Conservation (phyloP, 2,329 filamentous ascomycete species). For the Penicillium aurantiogriseum region DNA sequence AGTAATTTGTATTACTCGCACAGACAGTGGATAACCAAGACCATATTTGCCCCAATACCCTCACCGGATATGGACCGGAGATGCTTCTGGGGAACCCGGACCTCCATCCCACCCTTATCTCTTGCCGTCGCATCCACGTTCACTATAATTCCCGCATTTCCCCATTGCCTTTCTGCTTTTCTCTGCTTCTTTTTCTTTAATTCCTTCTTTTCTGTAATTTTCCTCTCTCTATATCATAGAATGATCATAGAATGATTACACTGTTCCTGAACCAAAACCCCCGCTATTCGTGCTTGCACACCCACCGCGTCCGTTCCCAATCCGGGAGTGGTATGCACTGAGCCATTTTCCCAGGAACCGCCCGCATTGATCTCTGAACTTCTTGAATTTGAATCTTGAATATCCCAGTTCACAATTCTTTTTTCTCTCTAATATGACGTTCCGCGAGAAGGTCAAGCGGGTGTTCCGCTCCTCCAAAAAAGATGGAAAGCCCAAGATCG, state of each 20-base stretch:
- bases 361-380: conserved; percentile 14
- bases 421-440: conserved; percentile 32
- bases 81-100: conserved; percentile 12
- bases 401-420: conserved; percentile 1
- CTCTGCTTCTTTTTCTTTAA: not conserved
- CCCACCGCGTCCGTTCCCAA: conserved; percentile 30
- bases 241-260: conserved; percentile 36
- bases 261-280: conserved; percentile 15
- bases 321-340: conserved; percentile 32
- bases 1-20: not conserved
- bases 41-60: conserved; percentile 10
- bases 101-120: conserved; percentile 2
- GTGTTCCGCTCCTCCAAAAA: conserved; percentile 34
- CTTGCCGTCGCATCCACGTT: conserved; percentile 12
- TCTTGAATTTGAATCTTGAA: conserved; percentile 7
- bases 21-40: not conserved
- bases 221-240: conserved; percentile 14
- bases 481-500: conserved; percentile 40
- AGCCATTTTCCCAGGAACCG: conserved; percentile 18
- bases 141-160: conserved; percentile 5
- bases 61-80: conserved; percentile 18
- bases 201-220: not conserved
- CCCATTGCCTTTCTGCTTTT: not conserved
- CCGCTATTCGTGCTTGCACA: conserved; percentile 37
- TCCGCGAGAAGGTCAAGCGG: conserved; percentile 39